Evolutionary conservation across 2,329 filamentous ascomycete species (phyloP), one percentile per base, ranked within the genome.

Genomic region (Xylariaceae sp.): DNA sequence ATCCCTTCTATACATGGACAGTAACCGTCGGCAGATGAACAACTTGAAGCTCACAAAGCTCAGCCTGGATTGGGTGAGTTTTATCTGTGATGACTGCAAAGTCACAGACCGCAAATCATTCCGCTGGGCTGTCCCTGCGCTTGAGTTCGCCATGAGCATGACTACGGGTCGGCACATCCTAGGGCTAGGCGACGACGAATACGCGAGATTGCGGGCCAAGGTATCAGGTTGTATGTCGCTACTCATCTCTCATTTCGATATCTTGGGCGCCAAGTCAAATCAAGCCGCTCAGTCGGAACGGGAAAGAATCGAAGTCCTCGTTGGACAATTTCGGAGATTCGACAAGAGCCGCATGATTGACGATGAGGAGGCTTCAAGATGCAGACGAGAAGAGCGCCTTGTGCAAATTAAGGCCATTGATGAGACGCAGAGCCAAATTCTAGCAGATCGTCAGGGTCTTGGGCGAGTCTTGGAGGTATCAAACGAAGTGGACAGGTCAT

Each of bases 141-240:
- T 98, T 11, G 93, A 98, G 61, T 95, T 97, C 61, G 88, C 90
- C 39, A 97, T 96, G 89, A 82, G 86, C 52, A 97, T 97, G 85
- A 98, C 93, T 0, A 80, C 89, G 39, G 93, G 93, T 9, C 84
- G 90, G 44, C 90, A 95, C 56, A 94, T 98, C 36, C 68, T 98
- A n/a, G 87, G 85, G 1, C 81, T 98, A 45, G 88, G 85, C 31
- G 89, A 95, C 44, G 79, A 85, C 31, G 91, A 98, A 59, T 98
- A 95, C 61, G 78, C 83, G 4, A 82, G 77, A 49, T 72, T 98
- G 48, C 80, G 91, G 34, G 75, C 81, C 43, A 97, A 96, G 64
- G 93, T 98, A 4, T 89, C 89, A 8, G 91, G 91, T 0, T 98
- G 93, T 64, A 98, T 98, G 93, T 90, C 89, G 16, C 76, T 98